Percentiles rank a stretch among this genome's conserved stretches.
Conservation (phyloP, 2,329 filamentous ascomycete genomes). For the Talaromyces sp. region DNA sequence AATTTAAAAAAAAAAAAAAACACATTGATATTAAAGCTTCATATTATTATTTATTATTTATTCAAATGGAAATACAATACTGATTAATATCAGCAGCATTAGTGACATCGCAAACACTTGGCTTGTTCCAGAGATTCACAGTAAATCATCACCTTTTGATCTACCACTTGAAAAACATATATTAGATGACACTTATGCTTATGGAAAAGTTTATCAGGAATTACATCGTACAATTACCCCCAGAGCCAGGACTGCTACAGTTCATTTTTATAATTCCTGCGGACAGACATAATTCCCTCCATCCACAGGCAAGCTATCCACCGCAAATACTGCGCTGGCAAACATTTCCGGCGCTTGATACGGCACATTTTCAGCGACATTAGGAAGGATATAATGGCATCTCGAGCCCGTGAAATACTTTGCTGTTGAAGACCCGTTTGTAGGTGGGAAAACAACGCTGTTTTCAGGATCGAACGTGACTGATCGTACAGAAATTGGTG, state of each 20-base stretch:
- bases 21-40: too few species aligned
- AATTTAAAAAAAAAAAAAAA: too few species aligned
- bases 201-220: too few species aligned
- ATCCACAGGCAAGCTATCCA: neutral
- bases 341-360: slow-evolving; percentile 10
- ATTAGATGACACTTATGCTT: too few species aligned
- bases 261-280: neutral
- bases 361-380: slow-evolving; percentile 12
- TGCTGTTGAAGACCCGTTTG: slow-evolving; percentile 6
- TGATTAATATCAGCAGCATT: too few species aligned
- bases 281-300: neutral
- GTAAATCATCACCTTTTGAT: too few species aligned
- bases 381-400: slow-evolving; percentile 8
- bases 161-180: too few species aligned
- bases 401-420: slow-evolving; percentile 11
- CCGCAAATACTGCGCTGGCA: slow-evolving; percentile 11
- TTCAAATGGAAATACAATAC: too few species aligned
- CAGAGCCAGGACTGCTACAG: neutral
- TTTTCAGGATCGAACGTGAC: slow-evolving; percentile 13
- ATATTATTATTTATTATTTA: too few species aligned
- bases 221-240: neutral
- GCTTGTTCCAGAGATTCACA: too few species aligned
- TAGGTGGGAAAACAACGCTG: slow-evolving; percentile 11
- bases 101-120: too few species aligned
- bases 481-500: slow-evolving; percentile 9